phyloP scores from a whole-genome alignment of 2,329 filamentous ascomycete species.

The Stagonosporopsis chrysanthemi region DNA sequence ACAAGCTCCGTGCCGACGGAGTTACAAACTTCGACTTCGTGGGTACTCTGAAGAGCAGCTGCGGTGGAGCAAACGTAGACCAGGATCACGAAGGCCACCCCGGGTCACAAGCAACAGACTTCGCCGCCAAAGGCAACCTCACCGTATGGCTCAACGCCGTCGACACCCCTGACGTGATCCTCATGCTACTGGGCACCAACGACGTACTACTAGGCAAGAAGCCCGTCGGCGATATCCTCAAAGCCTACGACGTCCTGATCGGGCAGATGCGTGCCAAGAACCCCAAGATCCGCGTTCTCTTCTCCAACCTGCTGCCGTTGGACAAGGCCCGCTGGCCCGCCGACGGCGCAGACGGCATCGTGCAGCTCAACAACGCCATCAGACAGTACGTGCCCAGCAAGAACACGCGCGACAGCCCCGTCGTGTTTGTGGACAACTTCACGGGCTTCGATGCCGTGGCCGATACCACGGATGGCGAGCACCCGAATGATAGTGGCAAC shows the following conservation, averaged over 20 bases:
- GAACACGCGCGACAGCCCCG: slow-evolving; percentile 30
- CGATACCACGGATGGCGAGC: slow-evolving; percentile 46
- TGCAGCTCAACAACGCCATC: slow-evolving; percentile 27
- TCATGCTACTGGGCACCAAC: slow-evolving; percentile 58
- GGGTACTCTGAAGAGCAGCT: slow-evolving; percentile 44
- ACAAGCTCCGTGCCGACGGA: slow-evolving; percentile 34
- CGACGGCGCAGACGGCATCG: slow-evolving; percentile 26
- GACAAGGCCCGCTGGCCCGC: slow-evolving; percentile 35
- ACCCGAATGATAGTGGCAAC: slow-evolving; percentile 42
- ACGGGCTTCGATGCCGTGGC: slow-evolving; percentile 37
- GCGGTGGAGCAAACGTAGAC: slow-evolving; percentile 52
- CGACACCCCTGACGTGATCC: slow-evolving; percentile 53
- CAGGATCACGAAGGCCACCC: slow-evolving; percentile 57
- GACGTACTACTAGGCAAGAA: slow-evolving; percentile 51
- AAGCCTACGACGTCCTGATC: slow-evolving; percentile 51
- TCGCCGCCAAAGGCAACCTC: slow-evolving; percentile 50
- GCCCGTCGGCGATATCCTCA: slow-evolving; percentile 43
- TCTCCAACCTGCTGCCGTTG: slow-evolving; percentile 42
- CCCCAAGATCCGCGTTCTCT: slow-evolving; percentile 50
- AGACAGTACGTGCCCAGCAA: slow-evolving; percentile 31
- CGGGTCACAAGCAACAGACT: slow-evolving; percentile 51
- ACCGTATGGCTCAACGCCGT: slow-evolving; percentile 48
- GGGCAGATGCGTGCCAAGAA: slow-evolving; percentile 55
- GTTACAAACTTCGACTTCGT: slow-evolving; percentile 47
- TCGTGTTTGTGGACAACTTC: slow-evolving; percentile 42